phyloP scores from a whole-genome alignment of 2,329 filamentous ascomycete genomes.

The Aspergillus texensis region DNA sequence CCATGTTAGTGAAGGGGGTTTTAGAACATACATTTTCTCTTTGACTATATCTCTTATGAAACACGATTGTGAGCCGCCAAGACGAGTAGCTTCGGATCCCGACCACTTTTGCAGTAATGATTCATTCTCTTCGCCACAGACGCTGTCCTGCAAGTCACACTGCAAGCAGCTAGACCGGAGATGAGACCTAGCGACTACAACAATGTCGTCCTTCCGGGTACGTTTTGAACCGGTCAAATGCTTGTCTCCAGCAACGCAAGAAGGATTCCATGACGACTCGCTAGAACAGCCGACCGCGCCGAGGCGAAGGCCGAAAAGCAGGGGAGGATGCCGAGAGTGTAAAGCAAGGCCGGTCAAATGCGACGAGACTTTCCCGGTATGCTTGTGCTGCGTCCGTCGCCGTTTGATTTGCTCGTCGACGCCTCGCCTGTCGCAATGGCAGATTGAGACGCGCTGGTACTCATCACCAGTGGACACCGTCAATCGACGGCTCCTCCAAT shows the following conservation, averaged over 20 bases:
- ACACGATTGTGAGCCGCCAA: too few species aligned
- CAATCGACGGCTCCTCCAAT: constrained; percentile 16
- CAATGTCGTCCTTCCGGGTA: neutral
- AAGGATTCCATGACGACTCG: neutral
- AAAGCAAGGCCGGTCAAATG: constrained; percentile 23
- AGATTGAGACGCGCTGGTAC: neutral
- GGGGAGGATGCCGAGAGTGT: constrained; percentile 20
- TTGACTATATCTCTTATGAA: too few species aligned
- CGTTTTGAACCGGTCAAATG: neutral
- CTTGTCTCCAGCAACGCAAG: neutral
- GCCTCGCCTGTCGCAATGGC: constrained; percentile 14
- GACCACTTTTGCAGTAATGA: too few species aligned
- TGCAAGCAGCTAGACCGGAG: neutral
- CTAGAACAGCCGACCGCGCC: neutral
- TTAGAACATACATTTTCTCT: neutral
- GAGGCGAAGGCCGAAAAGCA: neutral
- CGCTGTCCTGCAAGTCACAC: neutral
- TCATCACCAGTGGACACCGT: neutral
- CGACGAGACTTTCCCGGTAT: constrained; percentile 22
- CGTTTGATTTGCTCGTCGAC: constrained; percentile 11
- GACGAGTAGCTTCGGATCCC: too few species aligned
- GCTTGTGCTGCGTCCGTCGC: constrained; percentile 15
- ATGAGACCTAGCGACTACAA: neutral
- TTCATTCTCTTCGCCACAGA: neutral
- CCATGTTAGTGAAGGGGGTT: too few species aligned